These are phyloP conservation scores for Leucocoprinus sp. DNA, from an alignment of 768 basidiomycete species.

Conservation along the genomic window DNA sequence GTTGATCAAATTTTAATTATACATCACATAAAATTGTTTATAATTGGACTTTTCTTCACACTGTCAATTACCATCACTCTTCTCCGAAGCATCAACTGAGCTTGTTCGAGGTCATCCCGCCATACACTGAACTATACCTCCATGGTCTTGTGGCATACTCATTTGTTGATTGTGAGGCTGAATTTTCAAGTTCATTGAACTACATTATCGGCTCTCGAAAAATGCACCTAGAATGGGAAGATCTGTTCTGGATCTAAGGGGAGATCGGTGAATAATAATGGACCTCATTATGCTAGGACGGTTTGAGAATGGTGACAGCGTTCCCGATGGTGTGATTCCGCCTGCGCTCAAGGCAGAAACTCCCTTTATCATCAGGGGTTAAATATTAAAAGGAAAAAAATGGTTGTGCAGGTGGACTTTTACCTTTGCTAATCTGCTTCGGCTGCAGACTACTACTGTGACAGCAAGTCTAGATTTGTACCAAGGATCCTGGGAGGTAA, in stretches of 20 bases:
- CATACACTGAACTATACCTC: too few relatives aligned
- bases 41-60: too few relatives aligned
- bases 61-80: too few relatives aligned
- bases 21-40: too few relatives aligned
- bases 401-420: conserved; percentile 49
- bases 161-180: too few relatives aligned
- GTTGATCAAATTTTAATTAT: too few relatives aligned
- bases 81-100: too few relatives aligned
- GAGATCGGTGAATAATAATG: conserved; percentile 57
- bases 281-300: conserved; percentile 73
- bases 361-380: conserved; percentile 42
- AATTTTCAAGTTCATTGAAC: conserved; percentile 60
- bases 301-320: conserved; percentile 66
- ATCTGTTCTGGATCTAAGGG: conserved; percentile 40
- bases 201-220: conserved; percentile 73
- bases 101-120: too few relatives aligned
- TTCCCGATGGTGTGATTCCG: conserved; percentile 50
- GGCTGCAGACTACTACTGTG: conserved; percentile 36
- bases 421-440: neutral
- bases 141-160: too few relatives aligned
- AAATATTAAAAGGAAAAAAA: conserved; percentile 70
- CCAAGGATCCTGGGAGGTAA: conserved; percentile 57
- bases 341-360: conserved; percentile 55
- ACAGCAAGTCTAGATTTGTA: conserved; percentile 70
- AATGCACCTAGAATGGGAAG: conserved; percentile 56